Base-by-base conservation (phyloP, 345 rosid genomes). In the Rubroshorea leprosula region DNA sequence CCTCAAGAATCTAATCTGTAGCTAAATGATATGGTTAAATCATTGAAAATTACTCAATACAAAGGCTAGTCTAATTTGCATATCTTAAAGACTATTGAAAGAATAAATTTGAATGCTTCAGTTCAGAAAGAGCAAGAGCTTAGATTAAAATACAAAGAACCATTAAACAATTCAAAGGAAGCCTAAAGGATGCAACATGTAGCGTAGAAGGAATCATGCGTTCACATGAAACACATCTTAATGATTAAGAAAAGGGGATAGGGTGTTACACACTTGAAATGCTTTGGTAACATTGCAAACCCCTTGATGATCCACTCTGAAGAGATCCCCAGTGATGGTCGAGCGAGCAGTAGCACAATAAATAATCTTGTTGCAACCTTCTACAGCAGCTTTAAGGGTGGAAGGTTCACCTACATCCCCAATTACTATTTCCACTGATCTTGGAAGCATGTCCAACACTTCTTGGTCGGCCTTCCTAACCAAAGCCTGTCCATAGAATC, bases 291-390 rank as follows among this genome's bases (percentile, higher is more conserved):
- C 86, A 65, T 89, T 89, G 74, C 78, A 89, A 72, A 92, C 98
- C 20, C 98, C 95, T 58, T 73, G 86, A 38, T 92, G 77, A 73
- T 92, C 98, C 72, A 92, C 98, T 53, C 98, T 77, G 65, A 61
- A 66, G 62, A 92, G 97, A 69, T 92, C 94, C 2, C 78, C 97
- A 15, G 98, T 89, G 58, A 89, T 83, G 56, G 89, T 27, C 53
- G 97, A 89, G 41, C 94, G 95, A 64, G 98, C 96, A 23, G 98
- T 84, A 65, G 98, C 98, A 54, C 98, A 92, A 50, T 83, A 89
- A 31, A 92, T 89, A 67, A 92, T 76, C 72, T 92, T 92, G 63
- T 70, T 89, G 81, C 96, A 92, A 68, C 95, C 84, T 51, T 86
- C 87, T 0, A 92, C 81, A 1, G 98, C 95, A 41, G 75, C 68